A percentile compares a stretch with the other conserved stretches of the same genome.
phyloP scores from a whole-genome alignment of 192 early-diverging fungal genomes.

The Phycomyces blakesleeanus region DNA sequence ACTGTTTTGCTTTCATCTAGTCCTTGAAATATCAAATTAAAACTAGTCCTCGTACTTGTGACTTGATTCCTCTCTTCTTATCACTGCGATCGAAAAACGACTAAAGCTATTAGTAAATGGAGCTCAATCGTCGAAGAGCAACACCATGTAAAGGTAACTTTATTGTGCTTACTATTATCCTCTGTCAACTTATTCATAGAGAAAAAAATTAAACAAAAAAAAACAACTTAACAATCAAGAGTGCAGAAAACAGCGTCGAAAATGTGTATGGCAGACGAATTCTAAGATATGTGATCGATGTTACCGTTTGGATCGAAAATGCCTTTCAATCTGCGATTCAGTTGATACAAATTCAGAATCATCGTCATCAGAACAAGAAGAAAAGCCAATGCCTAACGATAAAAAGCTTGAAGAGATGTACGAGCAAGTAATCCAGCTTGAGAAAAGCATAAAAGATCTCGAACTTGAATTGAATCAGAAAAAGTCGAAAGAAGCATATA shows the following conservation, averaged over 20 bases:
- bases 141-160: too few relatives aligned
- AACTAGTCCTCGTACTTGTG: too few relatives aligned
- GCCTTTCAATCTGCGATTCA: background rate
- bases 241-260: slow-evolving; percentile 6
- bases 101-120: too few relatives aligned
- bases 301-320: background rate
- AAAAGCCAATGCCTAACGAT: background rate
- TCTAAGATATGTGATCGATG: slow-evolving; percentile 6
- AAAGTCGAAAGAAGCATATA: background rate
- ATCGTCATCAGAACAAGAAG: background rate
- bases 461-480: slow-evolving; percentile 2
- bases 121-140: too few relatives aligned
- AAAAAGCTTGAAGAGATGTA: background rate
- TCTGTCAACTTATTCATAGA: too few relatives aligned
- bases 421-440: slow-evolving; percentile 2
- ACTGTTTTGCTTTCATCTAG: too few relatives aligned
- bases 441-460: background rate
- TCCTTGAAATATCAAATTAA: too few relatives aligned
- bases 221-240: background rate
- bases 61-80: too few relatives aligned
- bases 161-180: too few relatives aligned
- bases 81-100: too few relatives aligned
- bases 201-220: too few relatives aligned
- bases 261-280: slow-evolving; percentile 2
- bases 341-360: background rate